Evolutionary conservation across 257 asterid species (phyloP).

Genomic region (Phtheirospermum japonicum): DNA sequence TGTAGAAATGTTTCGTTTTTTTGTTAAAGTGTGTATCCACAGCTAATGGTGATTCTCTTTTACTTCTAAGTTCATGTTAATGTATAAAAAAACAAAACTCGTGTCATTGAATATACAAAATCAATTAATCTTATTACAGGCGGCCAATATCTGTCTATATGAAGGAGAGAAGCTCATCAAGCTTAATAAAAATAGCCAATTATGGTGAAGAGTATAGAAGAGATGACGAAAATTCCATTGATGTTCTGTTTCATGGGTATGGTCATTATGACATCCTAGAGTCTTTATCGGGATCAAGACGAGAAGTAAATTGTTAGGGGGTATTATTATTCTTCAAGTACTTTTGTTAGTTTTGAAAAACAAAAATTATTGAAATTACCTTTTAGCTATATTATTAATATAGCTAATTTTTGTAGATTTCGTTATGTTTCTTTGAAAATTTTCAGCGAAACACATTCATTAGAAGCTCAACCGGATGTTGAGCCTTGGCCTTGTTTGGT

Average conservation of each 20-base stretch:
- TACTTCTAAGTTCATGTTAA: too few species aligned
- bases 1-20: too few species aligned
- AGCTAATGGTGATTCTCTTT: too few species aligned
- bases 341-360: too few species aligned
- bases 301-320: not conserved
- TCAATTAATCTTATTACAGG: constrained; percentile 41
- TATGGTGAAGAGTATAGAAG: constrained; percentile 70
- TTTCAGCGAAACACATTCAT: too few species aligned
- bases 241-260: constrained; percentile 74
- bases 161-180: constrained; percentile 51
- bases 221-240: constrained; percentile 44
- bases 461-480: too few species aligned
- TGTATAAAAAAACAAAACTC: not conserved
- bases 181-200: constrained; percentile 51
- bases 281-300: not conserved
- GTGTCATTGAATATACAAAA: not conserved
- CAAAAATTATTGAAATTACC: too few species aligned
- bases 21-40: not conserved
- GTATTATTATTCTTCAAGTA: too few species aligned
- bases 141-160: constrained; percentile 64
- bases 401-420: too few species aligned
- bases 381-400: too few species aligned
- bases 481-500: too few species aligned
- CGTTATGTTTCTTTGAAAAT: too few species aligned
- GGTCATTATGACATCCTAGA: constrained; percentile 85